Evolutionary conservation across 257 asterid species (phyloP).

Genomic region (Striga asiatica): DNA sequence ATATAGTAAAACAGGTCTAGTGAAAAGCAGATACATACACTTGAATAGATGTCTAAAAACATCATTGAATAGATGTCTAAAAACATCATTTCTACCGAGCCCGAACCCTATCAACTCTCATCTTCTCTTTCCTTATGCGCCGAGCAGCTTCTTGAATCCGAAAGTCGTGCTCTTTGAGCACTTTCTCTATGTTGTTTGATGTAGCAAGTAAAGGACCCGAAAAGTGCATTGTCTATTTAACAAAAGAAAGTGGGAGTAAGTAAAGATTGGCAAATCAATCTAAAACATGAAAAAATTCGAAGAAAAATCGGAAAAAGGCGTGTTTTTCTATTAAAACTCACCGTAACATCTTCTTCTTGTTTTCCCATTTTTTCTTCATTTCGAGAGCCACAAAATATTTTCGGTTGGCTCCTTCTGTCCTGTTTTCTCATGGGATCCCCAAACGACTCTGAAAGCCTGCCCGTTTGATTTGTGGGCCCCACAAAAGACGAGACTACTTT

Average conservation of each 20-base stretch:
- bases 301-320: no score
- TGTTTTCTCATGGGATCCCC: conserved; percentile 35
- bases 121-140: conserved; percentile 49
- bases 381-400: conserved; percentile 27
- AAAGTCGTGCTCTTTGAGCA: conserved; percentile 80
- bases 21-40: no score
- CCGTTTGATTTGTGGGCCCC: conserved; percentile 25
- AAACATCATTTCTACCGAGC: no score
- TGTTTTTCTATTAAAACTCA: conserved; percentile 16
- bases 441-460: conserved; percentile 30
- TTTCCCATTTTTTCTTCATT: conserved; percentile 24
- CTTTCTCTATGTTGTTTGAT: conserved; percentile 60
- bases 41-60: no score
- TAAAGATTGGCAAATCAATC: not conserved
- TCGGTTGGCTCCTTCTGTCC: conserved; percentile 26
- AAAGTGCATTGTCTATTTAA: conserved; percentile 46
- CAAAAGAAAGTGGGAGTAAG: not conserved
- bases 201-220: conserved; percentile 71
- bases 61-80: no score
- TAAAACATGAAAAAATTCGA: no score
- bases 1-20: no score
- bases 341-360: conserved; percentile 38
- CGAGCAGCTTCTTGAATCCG: conserved; percentile 79
- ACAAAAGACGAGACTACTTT: conserved; percentile 17
- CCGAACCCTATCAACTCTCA: conserved; percentile 29